Base-by-base conservation (phyloP, 83 land plant species). In the Thuja plicata region DNA sequence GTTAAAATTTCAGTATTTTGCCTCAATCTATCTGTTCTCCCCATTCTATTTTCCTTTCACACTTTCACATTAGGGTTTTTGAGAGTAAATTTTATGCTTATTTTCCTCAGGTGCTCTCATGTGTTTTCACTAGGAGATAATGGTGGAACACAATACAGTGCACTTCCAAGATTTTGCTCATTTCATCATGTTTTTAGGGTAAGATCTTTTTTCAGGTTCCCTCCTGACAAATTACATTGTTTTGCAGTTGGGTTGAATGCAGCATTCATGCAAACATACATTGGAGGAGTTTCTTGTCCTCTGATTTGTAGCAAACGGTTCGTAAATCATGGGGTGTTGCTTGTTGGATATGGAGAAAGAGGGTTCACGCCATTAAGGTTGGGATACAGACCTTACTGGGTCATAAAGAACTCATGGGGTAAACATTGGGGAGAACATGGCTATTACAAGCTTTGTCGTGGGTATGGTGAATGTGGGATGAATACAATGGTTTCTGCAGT, bases 161-260 rank as follows among this genome's bases (percentile, higher is more conserved):
- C 73, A 24, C 73, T 43, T 27, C 7, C n/a, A 24, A 66, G 10
- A 24, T 7, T 19, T 21, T 66, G 30, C 10, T 24, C 7, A 21
- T 62, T 57, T 19, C 2, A 57, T 57, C 66, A 57, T 17, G 21
- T 57, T 57, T 19, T 57, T 21, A 6, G 70, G 21, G 70, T 19
- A 62, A 21, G 27, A 21, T 19, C 8, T 50, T 62, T 62, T 62
- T 7, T 19, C 45, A 32, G 38, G 43, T 16, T 37, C 0, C 11
- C 43, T 4, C 19, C n/a, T 24, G 40, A 3, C 46, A 40, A 40
- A 10, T 43, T 83, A 16, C 34, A 37, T 62, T 7, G 80, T 87
- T 12, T 55, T 35, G 89, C 93, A 93, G 95, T 94, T 80, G 95
- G 92, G 19, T 81, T 94, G 86, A 94, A 94, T 88, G 95, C 93